Conservation (phyloP, 192 early-diverging fungal genomes). For the Coemansia sp. region DNA sequence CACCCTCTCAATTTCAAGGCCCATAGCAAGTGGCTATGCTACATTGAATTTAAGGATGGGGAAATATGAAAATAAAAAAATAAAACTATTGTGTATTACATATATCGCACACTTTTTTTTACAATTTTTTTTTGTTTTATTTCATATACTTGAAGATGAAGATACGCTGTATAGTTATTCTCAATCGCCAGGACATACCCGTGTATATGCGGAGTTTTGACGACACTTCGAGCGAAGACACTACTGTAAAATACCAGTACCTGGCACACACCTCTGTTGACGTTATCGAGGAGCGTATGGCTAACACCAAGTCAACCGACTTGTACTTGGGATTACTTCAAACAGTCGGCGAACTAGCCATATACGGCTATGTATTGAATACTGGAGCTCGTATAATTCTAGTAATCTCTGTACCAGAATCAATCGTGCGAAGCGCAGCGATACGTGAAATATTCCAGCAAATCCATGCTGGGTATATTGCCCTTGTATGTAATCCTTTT, state of each 20-base stretch:
- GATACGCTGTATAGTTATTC: constrained; percentile 34
- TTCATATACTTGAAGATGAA: constrained; percentile 12
- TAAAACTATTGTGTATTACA: no score
- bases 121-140: not conserved
- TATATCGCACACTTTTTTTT: no score
- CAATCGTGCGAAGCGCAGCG: constrained; percentile 74
- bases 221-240: constrained; percentile 49
- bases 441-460: constrained; percentile 68
- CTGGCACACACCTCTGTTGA: constrained; percentile 90
- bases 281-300: constrained; percentile 68
- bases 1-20: not conserved
- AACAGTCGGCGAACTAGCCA: constrained; percentile 84
- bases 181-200: constrained; percentile 75
- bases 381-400: constrained; percentile 77
- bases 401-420: constrained; percentile 71
- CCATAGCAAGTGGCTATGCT: not conserved
- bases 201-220: constrained; percentile 81
- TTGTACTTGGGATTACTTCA: constrained; percentile 86
- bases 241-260: constrained; percentile 87
- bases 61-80: not conserved
- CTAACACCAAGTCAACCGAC: constrained; percentile 61
- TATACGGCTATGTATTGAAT: constrained; percentile 90
- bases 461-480: constrained; percentile 81
- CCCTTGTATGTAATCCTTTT: constrained; percentile 84
- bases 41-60: not conserved